A percentile compares a stretch with the other conserved stretches of the same genome.
These are phyloP conservation scores for Guyanaporus albipodus DNA, from an alignment of 768 basidiomycete genomes.

Conservation along the genomic window DNA sequence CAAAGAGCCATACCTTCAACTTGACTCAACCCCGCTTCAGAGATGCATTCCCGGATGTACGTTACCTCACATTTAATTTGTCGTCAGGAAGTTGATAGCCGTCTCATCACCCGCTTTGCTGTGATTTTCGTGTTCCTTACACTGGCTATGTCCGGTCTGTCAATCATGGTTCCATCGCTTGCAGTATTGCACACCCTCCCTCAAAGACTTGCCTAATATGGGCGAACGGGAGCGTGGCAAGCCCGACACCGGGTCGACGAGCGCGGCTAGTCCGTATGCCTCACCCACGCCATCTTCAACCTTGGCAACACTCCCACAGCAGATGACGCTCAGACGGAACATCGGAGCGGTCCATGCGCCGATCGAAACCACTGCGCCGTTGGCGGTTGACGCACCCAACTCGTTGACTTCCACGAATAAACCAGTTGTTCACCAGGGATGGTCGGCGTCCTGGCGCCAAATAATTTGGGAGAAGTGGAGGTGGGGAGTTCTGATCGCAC, in stretches of 20 bases:
- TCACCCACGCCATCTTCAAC: slow-evolving; percentile 18
- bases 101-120: slow-evolving; percentile 17
- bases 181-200: slow-evolving; percentile 65
- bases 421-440: slow-evolving; percentile 40
- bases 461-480: slow-evolving; percentile 83
- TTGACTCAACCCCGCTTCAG: slow-evolving; percentile 71
- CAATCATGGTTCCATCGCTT: slow-evolving; percentile 17
- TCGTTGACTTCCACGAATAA: slow-evolving; percentile 27
- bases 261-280: slow-evolving; percentile 12
- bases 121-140: slow-evolving; percentile 15
- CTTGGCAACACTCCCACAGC: slow-evolving; percentile 20
- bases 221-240: slow-evolving; percentile 70
- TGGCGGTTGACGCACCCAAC: slow-evolving; percentile 16
- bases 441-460: slow-evolving; percentile 59
- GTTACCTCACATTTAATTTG: slow-evolving; percentile 28
- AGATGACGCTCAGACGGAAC: slow-evolving; percentile 17
- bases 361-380: slow-evolving; percentile 10
- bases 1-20: slow-evolving; percentile 84
- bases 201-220: slow-evolving; percentile 90
- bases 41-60: slow-evolving; percentile 86
- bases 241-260: slow-evolving; percentile 30
- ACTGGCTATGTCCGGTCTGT: slow-evolving; percentile 11
- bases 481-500: slow-evolving; percentile 72
- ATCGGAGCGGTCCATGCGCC: slow-evolving; percentile 19
- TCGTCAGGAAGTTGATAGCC: slow-evolving; percentile 21